Percentiles rank a stretch among this genome's conserved stretches.
Evolutionary conservation across 495 filamentous ascomycete species (phyloP).

Genomic region (Alectoria sarmentosa): DNA sequence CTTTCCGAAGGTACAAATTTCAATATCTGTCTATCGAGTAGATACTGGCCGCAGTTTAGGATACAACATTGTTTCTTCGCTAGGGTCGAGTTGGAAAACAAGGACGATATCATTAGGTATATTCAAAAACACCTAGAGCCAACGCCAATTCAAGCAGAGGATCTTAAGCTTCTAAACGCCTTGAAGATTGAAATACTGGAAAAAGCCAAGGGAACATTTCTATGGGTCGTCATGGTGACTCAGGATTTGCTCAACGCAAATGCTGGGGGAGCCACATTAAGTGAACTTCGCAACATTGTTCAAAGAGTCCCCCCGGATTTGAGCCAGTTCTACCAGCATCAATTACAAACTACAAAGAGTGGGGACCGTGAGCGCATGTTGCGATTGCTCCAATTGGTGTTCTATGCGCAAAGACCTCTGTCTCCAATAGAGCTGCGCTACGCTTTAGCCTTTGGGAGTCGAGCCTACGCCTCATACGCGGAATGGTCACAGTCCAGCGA

Average conservation of each 20-base stretch:
- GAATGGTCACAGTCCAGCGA: slow-evolving; percentile 19
- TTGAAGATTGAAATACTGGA: too few species aligned
- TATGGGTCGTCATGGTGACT: too few species aligned
- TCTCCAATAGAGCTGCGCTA: slow-evolving; percentile 2
- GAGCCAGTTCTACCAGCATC: not conserved
- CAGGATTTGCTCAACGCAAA: slow-evolving; percentile 28
- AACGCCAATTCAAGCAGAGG: too few species aligned
- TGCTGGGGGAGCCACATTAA: slow-evolving; percentile 23
- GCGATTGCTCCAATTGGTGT: not conserved
- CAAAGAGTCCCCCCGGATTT: not conserved
- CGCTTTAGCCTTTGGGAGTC: not conserved
- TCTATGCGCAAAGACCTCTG: not conserved
- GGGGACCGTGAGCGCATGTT: not conserved
- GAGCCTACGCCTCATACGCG: not conserved
- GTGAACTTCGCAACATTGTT: slow-evolving; percentile 28
- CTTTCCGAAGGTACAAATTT: too few species aligned
- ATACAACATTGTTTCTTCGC: too few species aligned
- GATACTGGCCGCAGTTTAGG: too few species aligned
- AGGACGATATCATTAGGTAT: too few species aligned
- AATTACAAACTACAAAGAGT: not conserved
- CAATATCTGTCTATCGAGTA: too few species aligned
- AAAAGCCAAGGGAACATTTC: too few species aligned
- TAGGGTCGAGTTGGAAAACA: too few species aligned
- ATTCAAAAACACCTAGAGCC: too few species aligned
- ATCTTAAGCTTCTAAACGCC: too few species aligned